Conservation (phyloP, 2,329 filamentous ascomycete species). For the Boeremia exigua region DNA sequence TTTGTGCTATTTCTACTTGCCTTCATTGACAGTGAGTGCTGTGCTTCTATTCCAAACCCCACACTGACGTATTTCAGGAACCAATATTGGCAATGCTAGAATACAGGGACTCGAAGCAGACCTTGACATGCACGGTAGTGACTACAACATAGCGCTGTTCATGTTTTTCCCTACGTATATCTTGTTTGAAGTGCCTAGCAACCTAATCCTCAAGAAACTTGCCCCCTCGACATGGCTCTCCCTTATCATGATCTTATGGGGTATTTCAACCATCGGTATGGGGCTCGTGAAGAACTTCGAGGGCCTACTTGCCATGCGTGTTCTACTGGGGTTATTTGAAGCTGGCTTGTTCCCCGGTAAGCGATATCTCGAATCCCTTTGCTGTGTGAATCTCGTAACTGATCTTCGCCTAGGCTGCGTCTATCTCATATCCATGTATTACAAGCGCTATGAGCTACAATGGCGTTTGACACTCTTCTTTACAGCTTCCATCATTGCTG, state of each 20-base stretch:
- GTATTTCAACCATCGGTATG: slow-evolving; percentile 52
- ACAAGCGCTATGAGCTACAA: slow-evolving; percentile 53
- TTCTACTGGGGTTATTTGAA: slow-evolving; percentile 46
- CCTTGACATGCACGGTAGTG: slow-evolving; percentile 45
- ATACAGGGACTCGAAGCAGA: slow-evolving; percentile 50
- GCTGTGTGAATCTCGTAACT: background rate
- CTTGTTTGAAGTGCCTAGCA: slow-evolving; percentile 33
- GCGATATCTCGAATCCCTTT: background rate
- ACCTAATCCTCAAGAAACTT: slow-evolving; percentile 46
- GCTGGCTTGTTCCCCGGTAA: slow-evolving; percentile 44
- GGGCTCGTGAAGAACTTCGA: slow-evolving; percentile 55
- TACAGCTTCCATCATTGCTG: slow-evolving; percentile 49
- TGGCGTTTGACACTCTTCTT: slow-evolving; percentile 52
- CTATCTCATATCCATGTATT: slow-evolving; percentile 48
- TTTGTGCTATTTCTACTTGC: slow-evolving; percentile 49
- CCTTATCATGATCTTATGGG: slow-evolving; percentile 49
- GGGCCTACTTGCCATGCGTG: slow-evolving; percentile 57
- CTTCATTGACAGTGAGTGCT: slow-evolving; percentile 42
- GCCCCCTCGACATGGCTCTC: slow-evolving; percentile 49
- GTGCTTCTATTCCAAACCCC: background rate
- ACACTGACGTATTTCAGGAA: slow-evolving; percentile 4
- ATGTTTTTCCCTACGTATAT: slow-evolving; percentile 50
- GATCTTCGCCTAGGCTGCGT: slow-evolving; percentile 28
- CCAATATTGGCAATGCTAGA: slow-evolving; percentile 47
- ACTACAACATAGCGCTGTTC: slow-evolving; percentile 48